phyloP scores from a whole-genome alignment of 2,329 filamentous ascomycete species.

The Nemania sp. region DNA sequence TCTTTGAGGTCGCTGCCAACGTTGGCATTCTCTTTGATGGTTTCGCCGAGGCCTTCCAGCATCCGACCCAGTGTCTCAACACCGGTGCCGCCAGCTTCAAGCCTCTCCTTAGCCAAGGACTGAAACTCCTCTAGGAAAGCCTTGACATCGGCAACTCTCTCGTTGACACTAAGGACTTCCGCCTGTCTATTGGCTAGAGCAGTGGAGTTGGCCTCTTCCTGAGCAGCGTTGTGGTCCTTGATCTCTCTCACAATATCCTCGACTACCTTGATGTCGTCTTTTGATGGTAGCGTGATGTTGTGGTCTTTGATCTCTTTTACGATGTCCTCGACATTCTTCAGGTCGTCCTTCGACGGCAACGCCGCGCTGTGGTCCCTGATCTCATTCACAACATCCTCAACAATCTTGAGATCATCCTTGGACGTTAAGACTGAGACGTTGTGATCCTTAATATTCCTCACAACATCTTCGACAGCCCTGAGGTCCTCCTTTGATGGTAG shows the following conservation, averaged over 20 bases:
- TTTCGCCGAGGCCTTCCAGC: slow-evolving; percentile 68
- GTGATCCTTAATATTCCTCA: slow-evolving; percentile 74
- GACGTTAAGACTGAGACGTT: slow-evolving; percentile 48
- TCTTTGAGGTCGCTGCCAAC: slow-evolving; percentile 69
- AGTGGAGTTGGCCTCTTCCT: slow-evolving; percentile 75
- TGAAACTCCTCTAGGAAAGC: slow-evolving; percentile 77
- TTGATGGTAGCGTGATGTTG: slow-evolving; percentile 53
- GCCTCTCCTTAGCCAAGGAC: slow-evolving; percentile 73
- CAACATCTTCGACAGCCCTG: slow-evolving; percentile 67
- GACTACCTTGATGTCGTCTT: slow-evolving; percentile 75
- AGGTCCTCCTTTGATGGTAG: slow-evolving; percentile 71
- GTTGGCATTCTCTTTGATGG: slow-evolving; percentile 60
- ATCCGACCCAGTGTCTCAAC: slow-evolving; percentile 74
- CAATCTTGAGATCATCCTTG: slow-evolving; percentile 66
- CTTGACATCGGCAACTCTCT: slow-evolving; percentile 80
- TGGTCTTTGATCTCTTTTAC: slow-evolving; percentile 74
- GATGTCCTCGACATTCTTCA: slow-evolving; percentile 71
- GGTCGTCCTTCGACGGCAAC: slow-evolving; percentile 60
- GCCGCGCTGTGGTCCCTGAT: slow-evolving; percentile 71
- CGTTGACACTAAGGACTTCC: slow-evolving; percentile 78
- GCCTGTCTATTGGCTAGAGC: slow-evolving; percentile 82
- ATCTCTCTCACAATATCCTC: slow-evolving; percentile 73
- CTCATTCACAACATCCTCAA: slow-evolving; percentile 72
- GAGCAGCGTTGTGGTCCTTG: slow-evolving; percentile 67
- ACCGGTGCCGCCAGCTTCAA: slow-evolving; percentile 74